Conservation (phyloP, 148 eudicot species). For the Chenopodium suecicum region DNA sequence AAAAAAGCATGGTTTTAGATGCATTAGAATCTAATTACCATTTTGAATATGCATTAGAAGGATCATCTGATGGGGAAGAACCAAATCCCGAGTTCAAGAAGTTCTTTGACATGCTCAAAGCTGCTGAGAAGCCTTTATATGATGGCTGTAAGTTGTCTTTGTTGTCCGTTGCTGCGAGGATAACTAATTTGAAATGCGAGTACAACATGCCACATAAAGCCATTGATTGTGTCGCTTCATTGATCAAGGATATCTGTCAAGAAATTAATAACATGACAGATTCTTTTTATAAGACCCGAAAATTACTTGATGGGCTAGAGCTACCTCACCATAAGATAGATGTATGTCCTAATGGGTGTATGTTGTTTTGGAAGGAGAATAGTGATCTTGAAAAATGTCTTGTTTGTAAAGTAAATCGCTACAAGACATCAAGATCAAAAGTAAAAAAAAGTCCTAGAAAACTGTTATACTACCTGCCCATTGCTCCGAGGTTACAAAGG, state of each 20-base stretch:
- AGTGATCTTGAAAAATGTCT: not conserved
- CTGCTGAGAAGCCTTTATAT: not conserved
- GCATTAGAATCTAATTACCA: too few species aligned
- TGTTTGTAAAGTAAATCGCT: not conserved
- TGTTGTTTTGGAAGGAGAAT: not conserved
- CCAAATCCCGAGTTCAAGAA: too few species aligned
- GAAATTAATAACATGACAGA: not conserved
- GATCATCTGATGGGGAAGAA: too few species aligned
- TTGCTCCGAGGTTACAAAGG: too few species aligned
- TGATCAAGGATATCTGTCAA: not conserved
- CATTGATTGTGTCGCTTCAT: not conserved
- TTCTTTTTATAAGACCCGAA: not conserved
- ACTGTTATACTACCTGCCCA: too few species aligned
- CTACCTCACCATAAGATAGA: not conserved
- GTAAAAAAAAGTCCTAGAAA: too few species aligned
- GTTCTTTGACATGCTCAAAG: constrained; percentile 10
- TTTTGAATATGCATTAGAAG: too few species aligned
- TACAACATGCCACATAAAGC: not conserved
- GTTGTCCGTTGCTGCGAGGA: not conserved
- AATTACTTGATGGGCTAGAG: not conserved
- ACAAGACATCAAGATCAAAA: too few species aligned
- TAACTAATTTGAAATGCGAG: not conserved
- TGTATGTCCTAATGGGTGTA: not conserved
- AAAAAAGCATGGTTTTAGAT: too few species aligned
- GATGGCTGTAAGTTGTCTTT: not conserved